Evolutionary conservation across 2,329 filamentous ascomycete species (phyloP), one percentile per base, ranked within the genome.

Genomic region (Curvularia sp.): DNA sequence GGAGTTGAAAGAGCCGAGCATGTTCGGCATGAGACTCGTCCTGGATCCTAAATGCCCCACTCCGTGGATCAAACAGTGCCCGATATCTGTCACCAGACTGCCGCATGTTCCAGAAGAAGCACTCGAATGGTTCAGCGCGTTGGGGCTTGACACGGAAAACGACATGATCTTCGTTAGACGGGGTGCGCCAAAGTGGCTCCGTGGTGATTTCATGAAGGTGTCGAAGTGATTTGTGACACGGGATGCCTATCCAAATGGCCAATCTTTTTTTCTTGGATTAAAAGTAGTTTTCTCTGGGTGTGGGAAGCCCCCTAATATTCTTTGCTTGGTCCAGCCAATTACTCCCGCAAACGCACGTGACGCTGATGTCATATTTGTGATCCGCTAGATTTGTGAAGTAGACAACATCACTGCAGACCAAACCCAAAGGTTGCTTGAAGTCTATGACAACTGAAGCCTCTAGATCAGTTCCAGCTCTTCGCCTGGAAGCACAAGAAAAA

Each of bases 81-180:
- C 48, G 13, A 58, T 54, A 15, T 57, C 58, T 18, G 55, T 57
- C n/a, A 55, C 55, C 10, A 57, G 58, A 22, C 51, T 61, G 22
- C 50, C 55, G 18, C 58, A 61, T 30, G 41, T 61, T 28, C 55
- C 58, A 12, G 55, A 61, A 22, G 58, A 61, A 22, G 51, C 50
- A 15, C 49, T 58, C 18, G 41, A 22, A 10, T 61, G 52, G 42
- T 61, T 61, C 31, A 57, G 55, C 18, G 48, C 50, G 10, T 39
- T 61, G 12, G 55, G 58, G 9, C 43, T 61, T 8, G 55, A 58
- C 26, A 48, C 51, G n/a, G 55, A 61, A 39, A 54, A 57, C 9
- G 55, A 61, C 30, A 61, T 61, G 58, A 61, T 61, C n/a, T 61
- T 61, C 15, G 55, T 61, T 12, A 49, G 58, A 22, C 47, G 48